Base-by-base conservation (phyloP, 2,329 filamentous ascomycete species). In the Gaeumannomyces tritici region DNA sequence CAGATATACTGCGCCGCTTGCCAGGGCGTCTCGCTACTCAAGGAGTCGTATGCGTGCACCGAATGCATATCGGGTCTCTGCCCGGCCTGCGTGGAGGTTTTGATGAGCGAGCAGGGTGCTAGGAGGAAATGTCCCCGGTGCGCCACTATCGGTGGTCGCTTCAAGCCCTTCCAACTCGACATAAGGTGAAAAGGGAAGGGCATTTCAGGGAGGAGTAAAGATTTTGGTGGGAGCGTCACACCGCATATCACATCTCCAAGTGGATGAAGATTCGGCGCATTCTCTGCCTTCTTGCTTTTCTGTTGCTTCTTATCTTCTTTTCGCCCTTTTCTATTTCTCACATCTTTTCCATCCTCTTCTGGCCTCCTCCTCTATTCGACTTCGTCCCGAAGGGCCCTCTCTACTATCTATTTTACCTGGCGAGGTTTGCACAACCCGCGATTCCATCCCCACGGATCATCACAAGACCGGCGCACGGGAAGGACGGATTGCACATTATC, bases 61-160 rank as follows among this genome's bases (percentile, higher is more conserved):
- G 93, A 97, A 74, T 98, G 95, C 73, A 96, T 98, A 66, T 96
- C 91, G 72, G 93, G 93, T 21, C 83, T 98, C 60, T 98, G 95
- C 74, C 86, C 88, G 66, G 86, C 91, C 64, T 98, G 93, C 70
- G 91, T 97, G 63, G 89, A 92, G 69, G 85, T 90, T 42, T 79
- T 93, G 62, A 87, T 91, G 75, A 84, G 83, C 68, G 89, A 91
- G 72, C 88, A 91, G 72, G 86, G 89, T 60, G 89, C 89, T 15
- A 78, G 89, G 65, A 84, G 88, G 69, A 90, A 89, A 72, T 95
- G 90, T 76, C 90, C 90, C 63, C 83, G 87, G 66, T 95, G 90
- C 72, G 88, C 87, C 62, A 90, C 88, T 54, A 88, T 93, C 65
- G 90, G 90, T 62, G 89, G 88, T 61, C 84, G 87, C 65, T 93